Evolutionary conservation across 2,329 filamentous ascomycete species (phyloP).

Genomic region (Exserohilum turcica): DNA sequence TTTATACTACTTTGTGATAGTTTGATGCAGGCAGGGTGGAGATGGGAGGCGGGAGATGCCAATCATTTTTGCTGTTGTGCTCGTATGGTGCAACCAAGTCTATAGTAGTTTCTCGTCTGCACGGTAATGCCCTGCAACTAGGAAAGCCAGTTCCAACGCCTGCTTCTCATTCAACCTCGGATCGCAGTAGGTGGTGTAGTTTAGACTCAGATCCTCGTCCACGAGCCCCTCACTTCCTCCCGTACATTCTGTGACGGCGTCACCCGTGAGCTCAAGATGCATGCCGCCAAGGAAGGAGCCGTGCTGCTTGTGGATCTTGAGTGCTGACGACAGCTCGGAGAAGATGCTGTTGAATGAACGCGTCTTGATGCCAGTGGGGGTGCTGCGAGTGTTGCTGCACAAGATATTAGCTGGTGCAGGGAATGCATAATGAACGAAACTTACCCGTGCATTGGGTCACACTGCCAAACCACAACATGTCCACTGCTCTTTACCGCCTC

Average conservation of each 20-base stretch:
- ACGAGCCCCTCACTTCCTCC: slow-evolving; percentile 85
- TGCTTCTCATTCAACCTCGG: slow-evolving; percentile 97
- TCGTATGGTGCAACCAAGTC: too few species aligned
- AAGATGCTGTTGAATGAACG: slow-evolving; percentile 90
- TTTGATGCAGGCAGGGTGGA: background rate
- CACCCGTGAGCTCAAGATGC: slow-evolving; percentile 92
- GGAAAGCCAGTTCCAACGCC: slow-evolving; percentile 89
- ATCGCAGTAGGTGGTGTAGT: slow-evolving; percentile 97
- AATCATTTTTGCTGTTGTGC: too few species aligned
- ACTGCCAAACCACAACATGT: slow-evolving; percentile 89
- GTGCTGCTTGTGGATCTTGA: slow-evolving; percentile 81
- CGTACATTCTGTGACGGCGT: slow-evolving; percentile 94
- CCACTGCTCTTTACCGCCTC: slow-evolving; percentile 81
- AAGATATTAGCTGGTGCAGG: slow-evolving; percentile 13
- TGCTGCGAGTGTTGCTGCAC: slow-evolving; percentile 63
- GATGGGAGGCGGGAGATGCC: too few species aligned
- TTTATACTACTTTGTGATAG: slow-evolving; percentile 1
- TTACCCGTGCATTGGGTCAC: slow-evolving; percentile 94
- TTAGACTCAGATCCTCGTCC: slow-evolving; percentile 85
- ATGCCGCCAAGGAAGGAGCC: slow-evolving; percentile 90
- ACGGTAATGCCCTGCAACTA: slow-evolving; percentile 82
- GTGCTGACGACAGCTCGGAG: slow-evolving; percentile 79
- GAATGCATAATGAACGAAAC: slow-evolving; percentile 6
- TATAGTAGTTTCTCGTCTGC: slow-evolving; percentile 45
- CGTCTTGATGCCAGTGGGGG: slow-evolving; percentile 83